Evolutionary conservation across 1,284 basidiomycete genomes (phyloP).

Genomic region (Porphyrellus sp.): DNA sequence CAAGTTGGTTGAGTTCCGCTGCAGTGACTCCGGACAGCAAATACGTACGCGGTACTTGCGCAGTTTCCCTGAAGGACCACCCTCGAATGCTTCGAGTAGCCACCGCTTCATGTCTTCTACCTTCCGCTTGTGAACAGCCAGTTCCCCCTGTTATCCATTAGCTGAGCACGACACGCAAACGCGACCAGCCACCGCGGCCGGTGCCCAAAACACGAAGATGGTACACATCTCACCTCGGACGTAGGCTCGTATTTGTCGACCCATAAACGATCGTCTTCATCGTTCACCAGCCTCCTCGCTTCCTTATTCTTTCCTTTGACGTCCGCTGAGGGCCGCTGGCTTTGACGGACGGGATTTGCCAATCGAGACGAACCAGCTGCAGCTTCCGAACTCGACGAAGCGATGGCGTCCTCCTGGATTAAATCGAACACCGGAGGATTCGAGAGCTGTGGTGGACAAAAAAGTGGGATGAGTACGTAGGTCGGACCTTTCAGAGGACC

Average conservation of each 20-base stretch:
- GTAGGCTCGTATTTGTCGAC: constrained; percentile 73
- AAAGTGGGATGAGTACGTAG: not conserved
- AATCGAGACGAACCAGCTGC: constrained; percentile 1
- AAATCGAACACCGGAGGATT: constrained; percentile 38
- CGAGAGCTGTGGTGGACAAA: constrained; percentile 29
- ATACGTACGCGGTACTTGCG: constrained; percentile 73
- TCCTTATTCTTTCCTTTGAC: constrained; percentile 50
- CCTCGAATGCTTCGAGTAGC: constrained; percentile 81
- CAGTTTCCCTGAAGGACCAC: constrained; percentile 60
- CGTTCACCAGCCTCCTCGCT: not conserved
- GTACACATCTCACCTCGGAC: constrained; percentile 49
- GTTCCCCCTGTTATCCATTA: constrained; percentile 52
- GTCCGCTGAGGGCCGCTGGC: constrained; percentile 18
- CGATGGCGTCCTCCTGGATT: constrained; percentile 18
- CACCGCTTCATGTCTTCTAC: constrained; percentile 83
- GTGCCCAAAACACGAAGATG: not conserved
- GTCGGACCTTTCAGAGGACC: constrained; percentile 1
- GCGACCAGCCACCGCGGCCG: too few relatives aligned
- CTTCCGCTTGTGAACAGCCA: constrained; percentile 88
- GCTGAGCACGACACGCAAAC: not conserved
- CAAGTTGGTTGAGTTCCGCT: not conserved
- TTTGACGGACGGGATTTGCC: constrained; percentile 1
- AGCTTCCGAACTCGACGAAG: constrained; percentile 12
- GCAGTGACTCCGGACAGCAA: not conserved
- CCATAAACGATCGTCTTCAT: constrained; percentile 60